Evolutionary conservation across 2,329 filamentous ascomycete species (phyloP), one percentile per base, ranked within the genome.

Genomic region (Cercospora sojina): DNA sequence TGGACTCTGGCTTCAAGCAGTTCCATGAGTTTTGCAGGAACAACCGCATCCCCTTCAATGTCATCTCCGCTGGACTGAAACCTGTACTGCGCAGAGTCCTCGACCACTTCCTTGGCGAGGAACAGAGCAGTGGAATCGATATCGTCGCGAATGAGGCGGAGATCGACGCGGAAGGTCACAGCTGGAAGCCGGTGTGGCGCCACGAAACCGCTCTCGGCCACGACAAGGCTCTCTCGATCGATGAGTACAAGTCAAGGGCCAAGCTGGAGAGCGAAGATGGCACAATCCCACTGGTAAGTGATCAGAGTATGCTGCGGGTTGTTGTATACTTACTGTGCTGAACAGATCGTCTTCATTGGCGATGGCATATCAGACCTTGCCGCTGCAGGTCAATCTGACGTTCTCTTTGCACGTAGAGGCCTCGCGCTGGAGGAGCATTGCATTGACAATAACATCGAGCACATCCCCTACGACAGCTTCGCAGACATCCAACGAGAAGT

Each of bases 311-410:
- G 8, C 25, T 9, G n/a, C 31, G 5, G 2, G 5, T n/a, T n/a
- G 20, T 16, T 10, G 4, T 35, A 10, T 23, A 16, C 23, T 23
- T 20, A 35, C 59, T 55, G 59, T 53, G 10, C 29, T 16, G 2
- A n/a, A 47, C 35, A 63, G 49, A 88, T 90, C 70, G 80, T 90
- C 61, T 91, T 90, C 78, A 89, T 90, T 70, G 88, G 88, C 58
- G 88, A 90, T 73, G 88, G 88, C 23, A 87, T 90, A 5, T 89
- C 86, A 0, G 88, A 90, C 73, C 81, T 90, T 1, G 84, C 88
- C 0, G 88, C 88, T 2, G 88, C 88, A 0, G 81, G 87, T 31
- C 83, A 90, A 73, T 87, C 88, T 1, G 88, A 90, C 73, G 86
- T 90, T 0, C 83, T 91, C 10, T 90, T 90, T 73, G 88, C 88